Conservation (phyloP, 2,329 filamentous ascomycete genomes). For the Colletotrichum navitas region DNA sequence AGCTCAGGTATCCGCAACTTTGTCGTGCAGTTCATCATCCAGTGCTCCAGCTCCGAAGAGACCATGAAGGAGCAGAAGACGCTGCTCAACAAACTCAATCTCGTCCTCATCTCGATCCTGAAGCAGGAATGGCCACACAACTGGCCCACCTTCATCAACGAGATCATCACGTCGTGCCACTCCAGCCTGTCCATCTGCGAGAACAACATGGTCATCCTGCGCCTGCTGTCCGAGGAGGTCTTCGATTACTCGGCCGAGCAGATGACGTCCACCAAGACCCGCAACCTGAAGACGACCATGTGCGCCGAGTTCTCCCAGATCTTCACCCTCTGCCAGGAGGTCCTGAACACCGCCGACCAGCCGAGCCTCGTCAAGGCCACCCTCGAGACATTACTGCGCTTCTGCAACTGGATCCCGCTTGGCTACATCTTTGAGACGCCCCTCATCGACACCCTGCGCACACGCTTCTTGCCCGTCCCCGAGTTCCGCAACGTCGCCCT, state of each 20-base stretch:
- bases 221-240: constrained; percentile 95
- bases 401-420: constrained; percentile 98
- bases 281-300: constrained; percentile 98
- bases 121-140: constrained; percentile 99
- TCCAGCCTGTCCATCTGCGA: constrained; percentile 97
- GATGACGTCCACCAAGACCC: constrained; percentile 98
- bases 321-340: constrained; percentile 96
- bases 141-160: constrained; percentile 99
- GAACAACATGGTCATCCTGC: constrained; percentile 99
- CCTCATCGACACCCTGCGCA: constrained; percentile 93
- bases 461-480: constrained; percentile 90
- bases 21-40: constrained; percentile 97
- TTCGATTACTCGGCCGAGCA: constrained; percentile 99
- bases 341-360: constrained; percentile 90
- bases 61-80: constrained; percentile 86
- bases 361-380: constrained; percentile 95
- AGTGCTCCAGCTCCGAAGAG: constrained; percentile 91
- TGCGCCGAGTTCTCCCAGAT: constrained; percentile 98
- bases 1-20: constrained; percentile 94
- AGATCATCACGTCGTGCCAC: constrained; percentile 97
- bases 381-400: constrained; percentile 92
- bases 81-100: constrained; percentile 96
- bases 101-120: constrained; percentile 95
- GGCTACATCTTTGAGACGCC: constrained; percentile 99
- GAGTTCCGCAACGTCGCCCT: constrained; percentile 98